A percentile compares a stretch with the other conserved stretches of the same genome.
These are phyloP conservation scores for Phaeomoniella chlamydospora DNA, from an alignment of 2,329 filamentous ascomycete genomes.

Conservation along the genomic window DNA sequence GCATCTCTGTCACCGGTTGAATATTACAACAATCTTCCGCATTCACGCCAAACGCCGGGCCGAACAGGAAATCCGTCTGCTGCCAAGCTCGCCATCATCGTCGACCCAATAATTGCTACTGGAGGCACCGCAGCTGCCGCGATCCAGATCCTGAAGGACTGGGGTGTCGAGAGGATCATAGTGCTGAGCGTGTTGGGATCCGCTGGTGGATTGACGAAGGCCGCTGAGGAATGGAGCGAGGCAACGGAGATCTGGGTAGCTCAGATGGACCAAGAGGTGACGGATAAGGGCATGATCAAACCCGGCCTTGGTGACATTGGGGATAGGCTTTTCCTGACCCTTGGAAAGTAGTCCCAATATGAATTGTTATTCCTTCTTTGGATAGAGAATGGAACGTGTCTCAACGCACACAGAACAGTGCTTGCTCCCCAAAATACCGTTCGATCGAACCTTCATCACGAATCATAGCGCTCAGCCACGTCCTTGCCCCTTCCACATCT, in stretches of 20 bases:
- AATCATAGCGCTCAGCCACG: constrained; percentile 68
- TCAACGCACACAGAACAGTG: constrained; percentile 58
- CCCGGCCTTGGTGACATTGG: constrained; percentile 84
- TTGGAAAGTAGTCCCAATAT: constrained; percentile 52
- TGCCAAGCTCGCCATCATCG: constrained; percentile 59
- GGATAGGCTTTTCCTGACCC: constrained; percentile 75
- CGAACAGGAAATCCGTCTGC: constrained; percentile 22
- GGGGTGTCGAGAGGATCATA: constrained; percentile 74
- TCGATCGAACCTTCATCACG: constrained; percentile 58
- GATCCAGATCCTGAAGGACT: constrained; percentile 77
- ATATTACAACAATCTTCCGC: constrained; percentile 95
- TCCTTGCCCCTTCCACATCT: constrained; percentile 64
- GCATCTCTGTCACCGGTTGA: constrained; percentile 78
- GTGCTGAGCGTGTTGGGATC: constrained; percentile 65
- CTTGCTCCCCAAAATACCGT: constrained; percentile 62
- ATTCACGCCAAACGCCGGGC: constrained; percentile 23
- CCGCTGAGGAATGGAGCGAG: constrained; percentile 58
- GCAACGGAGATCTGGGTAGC: constrained; percentile 57
- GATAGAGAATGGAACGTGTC: neutral
- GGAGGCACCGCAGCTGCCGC: constrained; percentile 81
- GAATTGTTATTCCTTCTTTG: neutral
- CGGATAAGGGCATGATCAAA: constrained; percentile 74
- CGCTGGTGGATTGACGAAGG: constrained; percentile 51
- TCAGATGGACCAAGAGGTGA: constrained; percentile 59
- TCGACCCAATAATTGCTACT: constrained; percentile 89